Percentiles rank a stretch among this genome's conserved stretches.
Evolutionary conservation across 2,329 filamentous ascomycete species (phyloP).

Genomic region (Falciphora oryzae): DNA sequence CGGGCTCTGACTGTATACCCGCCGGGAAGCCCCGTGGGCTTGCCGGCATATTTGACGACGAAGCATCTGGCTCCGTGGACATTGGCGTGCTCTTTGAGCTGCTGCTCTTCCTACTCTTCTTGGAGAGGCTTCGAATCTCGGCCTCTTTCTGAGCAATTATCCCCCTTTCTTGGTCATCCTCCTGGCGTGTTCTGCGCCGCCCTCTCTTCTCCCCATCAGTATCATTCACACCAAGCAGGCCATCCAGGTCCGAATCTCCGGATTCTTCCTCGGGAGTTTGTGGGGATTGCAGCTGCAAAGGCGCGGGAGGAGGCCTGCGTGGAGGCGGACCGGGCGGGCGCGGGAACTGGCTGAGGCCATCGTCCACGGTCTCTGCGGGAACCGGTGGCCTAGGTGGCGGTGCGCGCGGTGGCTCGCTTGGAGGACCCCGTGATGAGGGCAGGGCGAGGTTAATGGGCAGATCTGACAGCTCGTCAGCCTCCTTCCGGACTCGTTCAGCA

Average conservation of each 20-base stretch:
- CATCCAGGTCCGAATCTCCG: conserved; percentile 78
- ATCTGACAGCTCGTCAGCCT: conserved; percentile 38
- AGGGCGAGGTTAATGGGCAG: conserved; percentile 46
- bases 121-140: conserved; percentile 65
- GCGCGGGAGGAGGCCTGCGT: conserved; percentile 80
- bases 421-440: conserved; percentile 52
- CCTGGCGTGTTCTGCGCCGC: conserved; percentile 76
- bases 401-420: conserved; percentile 43
- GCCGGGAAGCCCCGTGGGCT: conserved; percentile 32
- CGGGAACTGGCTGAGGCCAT: conserved; percentile 45
- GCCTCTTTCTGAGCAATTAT: conserved; percentile 60
- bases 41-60: conserved; percentile 29
- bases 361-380: conserved; percentile 37
- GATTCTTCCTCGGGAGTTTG: conserved; percentile 56
- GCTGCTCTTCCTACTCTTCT: conserved; percentile 58
- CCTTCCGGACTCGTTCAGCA: conserved; percentile 39
- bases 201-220: conserved; percentile 51
- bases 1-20: conserved; percentile 30
- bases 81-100: conserved; percentile 43
- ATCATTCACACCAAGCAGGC: conserved; percentile 59
- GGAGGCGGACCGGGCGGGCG: conserved; percentile 52
- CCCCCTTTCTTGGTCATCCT: conserved; percentile 77
- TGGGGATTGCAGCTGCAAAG: conserved; percentile 59
- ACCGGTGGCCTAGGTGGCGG: conserved; percentile 45
- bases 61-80: conserved; percentile 22